Conservation (phyloP, 1,284 basidiomycete genomes). For the Puccinia novopanici region DNA sequence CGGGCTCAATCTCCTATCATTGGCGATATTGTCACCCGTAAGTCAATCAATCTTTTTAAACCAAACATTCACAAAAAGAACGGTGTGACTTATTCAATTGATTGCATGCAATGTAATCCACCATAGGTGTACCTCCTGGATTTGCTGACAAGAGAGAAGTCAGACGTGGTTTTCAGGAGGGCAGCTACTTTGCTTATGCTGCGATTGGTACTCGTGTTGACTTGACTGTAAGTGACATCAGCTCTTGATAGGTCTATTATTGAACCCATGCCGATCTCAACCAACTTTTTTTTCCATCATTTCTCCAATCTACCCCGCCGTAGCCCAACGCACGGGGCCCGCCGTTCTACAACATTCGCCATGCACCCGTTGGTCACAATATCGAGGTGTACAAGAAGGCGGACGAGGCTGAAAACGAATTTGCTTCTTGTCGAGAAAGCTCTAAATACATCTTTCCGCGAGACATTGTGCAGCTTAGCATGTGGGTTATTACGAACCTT, state of each 20-base stretch:
- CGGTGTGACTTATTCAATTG: background rate
- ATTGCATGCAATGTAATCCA: no score
- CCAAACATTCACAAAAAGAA: no score
- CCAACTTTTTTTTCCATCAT: background rate
- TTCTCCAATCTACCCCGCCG: no score
- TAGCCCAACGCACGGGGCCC: conserved; percentile 5
- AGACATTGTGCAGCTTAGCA: conserved; percentile 42
- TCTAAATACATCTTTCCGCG: conserved; percentile 25
- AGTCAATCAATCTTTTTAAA: background rate
- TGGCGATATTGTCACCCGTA: conserved; percentile 32
- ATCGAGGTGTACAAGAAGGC: conserved; percentile 37
- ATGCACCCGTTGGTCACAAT: conserved; percentile 30
- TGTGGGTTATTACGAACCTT: conserved; percentile 26
- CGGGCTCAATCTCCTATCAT: conserved; percentile 28
- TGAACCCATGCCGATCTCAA: background rate
- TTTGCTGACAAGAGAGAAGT: conserved; percentile 33
- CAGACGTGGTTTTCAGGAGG: conserved; percentile 9
- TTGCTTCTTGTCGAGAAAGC: conserved; percentile 23
- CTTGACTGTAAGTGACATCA: conserved; percentile 24
- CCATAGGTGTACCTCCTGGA: conserved; percentile 35
- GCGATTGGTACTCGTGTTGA: conserved; percentile 39
- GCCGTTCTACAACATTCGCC: conserved; percentile 28
- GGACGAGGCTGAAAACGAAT: conserved; percentile 41
- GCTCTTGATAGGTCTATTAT: background rate
- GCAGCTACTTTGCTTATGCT: conserved; percentile 36